These are phyloP conservation scores for Serendipita sp. DNA, from an alignment of 768 basidiomycete genomes.

Conservation along the genomic window DNA sequence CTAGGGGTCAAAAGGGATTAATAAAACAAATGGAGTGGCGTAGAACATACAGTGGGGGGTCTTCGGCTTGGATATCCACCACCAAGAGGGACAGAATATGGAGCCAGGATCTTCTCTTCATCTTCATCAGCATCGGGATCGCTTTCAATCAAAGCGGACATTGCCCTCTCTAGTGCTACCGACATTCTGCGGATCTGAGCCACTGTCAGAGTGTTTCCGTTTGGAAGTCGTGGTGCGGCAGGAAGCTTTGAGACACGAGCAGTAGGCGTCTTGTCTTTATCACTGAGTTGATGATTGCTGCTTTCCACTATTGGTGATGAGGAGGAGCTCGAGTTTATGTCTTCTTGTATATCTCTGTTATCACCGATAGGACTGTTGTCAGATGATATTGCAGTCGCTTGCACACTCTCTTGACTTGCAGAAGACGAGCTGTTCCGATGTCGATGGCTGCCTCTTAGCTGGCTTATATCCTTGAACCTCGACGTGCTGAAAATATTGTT, in stretches of 20 bases:
- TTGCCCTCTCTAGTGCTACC: constrained; percentile 56
- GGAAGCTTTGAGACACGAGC: constrained; percentile 18
- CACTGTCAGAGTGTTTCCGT: constrained; percentile 25
- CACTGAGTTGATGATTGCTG: not conserved
- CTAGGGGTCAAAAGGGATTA: not conserved
- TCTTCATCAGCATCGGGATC: constrained; percentile 57
- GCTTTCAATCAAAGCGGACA: constrained; percentile 25
- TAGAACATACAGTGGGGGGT: constrained; percentile 6
- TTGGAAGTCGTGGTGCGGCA: not conserved
- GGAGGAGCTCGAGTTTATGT: not conserved
- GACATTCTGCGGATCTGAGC: constrained; percentile 48
- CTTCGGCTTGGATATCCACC: not conserved
- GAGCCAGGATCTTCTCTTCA: constrained; percentile 13
- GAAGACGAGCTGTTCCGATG: not conserved
- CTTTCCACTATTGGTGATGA: not conserved
- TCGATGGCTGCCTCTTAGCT: constrained; percentile 34
- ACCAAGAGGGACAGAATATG: constrained; percentile 10
- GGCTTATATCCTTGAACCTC: constrained; percentile 58
- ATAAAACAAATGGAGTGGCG: not conserved
- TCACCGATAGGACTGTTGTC: not conserved
- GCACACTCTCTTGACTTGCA: not conserved
- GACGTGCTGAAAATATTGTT: constrained; percentile 78
- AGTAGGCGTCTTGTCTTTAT: constrained; percentile 19
- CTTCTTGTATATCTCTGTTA: not conserved
- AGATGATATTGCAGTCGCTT: not conserved